These are phyloP conservation scores for Dactylellina parvicollis DNA, from an alignment of 2,329 filamentous ascomycete species.

Conservation along the genomic window DNA sequence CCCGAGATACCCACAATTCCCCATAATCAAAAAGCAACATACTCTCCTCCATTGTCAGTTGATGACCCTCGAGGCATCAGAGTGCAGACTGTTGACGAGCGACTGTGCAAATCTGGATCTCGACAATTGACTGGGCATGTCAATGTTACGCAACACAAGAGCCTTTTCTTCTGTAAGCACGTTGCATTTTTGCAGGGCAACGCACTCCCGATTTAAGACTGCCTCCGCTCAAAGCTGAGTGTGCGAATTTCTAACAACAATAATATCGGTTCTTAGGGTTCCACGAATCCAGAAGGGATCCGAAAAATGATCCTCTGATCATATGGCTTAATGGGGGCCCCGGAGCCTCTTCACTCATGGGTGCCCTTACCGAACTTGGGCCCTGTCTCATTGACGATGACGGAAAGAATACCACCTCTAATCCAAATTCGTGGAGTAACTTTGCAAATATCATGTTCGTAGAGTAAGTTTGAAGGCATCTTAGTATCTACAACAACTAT, in stretches of 20 bases:
- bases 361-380: constrained; percentile 96
- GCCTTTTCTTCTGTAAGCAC: constrained; percentile 48
- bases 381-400: constrained; percentile 88
- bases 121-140: constrained; percentile 43
- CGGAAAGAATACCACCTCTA: constrained; percentile 77
- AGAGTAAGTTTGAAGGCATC: constrained; percentile 64
- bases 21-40: background rate
- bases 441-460: constrained; percentile 99
- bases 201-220: background rate
- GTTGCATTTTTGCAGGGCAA: constrained; percentile 40
- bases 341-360: constrained; percentile 94
- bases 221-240: background rate
- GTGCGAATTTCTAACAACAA: background rate
- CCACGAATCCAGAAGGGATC: constrained; percentile 98
- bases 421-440: constrained; percentile 92
- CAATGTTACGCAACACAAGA: constrained; percentile 47
- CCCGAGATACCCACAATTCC: background rate
- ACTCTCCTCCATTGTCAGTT: constrained; percentile 9
- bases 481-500: background rate
- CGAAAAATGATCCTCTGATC: constrained; percentile 93
- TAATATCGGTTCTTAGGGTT: constrained; percentile 74
- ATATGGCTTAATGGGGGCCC: constrained; percentile 96
- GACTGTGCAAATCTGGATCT: constrained; percentile 42
- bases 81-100: constrained; percentile 30
- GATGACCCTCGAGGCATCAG: constrained; percentile 31